A percentile compares a stretch with the other conserved stretches of the same genome.
Conservation (phyloP, 2,329 filamentous ascomycete genomes). For the Paraphaeosphaeria minitans region DNA sequence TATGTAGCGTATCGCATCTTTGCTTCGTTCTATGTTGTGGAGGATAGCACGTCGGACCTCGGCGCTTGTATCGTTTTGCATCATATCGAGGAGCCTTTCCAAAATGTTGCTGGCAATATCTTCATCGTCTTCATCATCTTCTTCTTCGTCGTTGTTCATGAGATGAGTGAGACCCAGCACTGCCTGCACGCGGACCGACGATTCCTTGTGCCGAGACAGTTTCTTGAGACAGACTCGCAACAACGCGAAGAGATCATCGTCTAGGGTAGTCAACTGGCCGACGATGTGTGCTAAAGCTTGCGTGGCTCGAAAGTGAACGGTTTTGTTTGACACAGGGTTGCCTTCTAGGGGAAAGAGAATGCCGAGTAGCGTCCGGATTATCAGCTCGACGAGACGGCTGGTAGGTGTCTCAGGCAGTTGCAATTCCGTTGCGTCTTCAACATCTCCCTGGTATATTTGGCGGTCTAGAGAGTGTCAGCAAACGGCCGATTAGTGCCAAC, state of each 20-base stretch:
- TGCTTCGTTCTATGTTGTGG: constrained; percentile 85
- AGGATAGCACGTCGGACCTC: constrained; percentile 89
- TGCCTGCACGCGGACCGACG: constrained; percentile 88
- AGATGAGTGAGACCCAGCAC: constrained; percentile 87
- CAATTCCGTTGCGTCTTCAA: constrained; percentile 71
- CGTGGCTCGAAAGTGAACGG: constrained; percentile 84
- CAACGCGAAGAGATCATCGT: constrained; percentile 86
- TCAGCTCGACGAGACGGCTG: constrained; percentile 73
- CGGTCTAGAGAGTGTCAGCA: constrained; percentile 32
- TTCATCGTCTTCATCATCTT: constrained; percentile 74
- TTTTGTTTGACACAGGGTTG: constrained; percentile 81
- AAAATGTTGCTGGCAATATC: constrained; percentile 71
- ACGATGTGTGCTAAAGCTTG: constrained; percentile 91
- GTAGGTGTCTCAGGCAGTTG: constrained; percentile 83
- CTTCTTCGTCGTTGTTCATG: constrained; percentile 66
- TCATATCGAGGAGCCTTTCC: constrained; percentile 81
- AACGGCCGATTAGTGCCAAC: neutral
- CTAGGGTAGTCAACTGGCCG: constrained; percentile 89
- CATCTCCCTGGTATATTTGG: constrained; percentile 51
- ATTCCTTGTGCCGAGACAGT: constrained; percentile 90
- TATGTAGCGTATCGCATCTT: constrained; percentile 81
- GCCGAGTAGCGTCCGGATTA: constrained; percentile 75
- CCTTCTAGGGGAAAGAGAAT: constrained; percentile 56
- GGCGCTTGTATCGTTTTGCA: constrained; percentile 92
- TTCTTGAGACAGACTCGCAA: constrained; percentile 80